These are phyloP conservation scores for Saccharomycopsis javanensis DNA, from an alignment of 805 yeast genomes.

Conservation along the genomic window DNA sequence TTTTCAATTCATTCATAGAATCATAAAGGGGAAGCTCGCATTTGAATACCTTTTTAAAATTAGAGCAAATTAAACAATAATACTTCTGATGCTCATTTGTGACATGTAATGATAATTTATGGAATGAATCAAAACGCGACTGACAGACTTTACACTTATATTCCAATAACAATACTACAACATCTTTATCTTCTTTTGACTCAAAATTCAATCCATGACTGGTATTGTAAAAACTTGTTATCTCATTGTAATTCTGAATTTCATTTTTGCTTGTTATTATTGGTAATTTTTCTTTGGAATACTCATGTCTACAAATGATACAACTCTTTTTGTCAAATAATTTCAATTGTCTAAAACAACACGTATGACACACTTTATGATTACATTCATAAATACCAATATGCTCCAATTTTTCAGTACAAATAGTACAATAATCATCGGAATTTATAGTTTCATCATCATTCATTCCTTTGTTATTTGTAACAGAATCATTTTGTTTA, in stretches of 20 bases:
- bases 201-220: slow-evolving; percentile 35
- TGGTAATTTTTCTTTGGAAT: slow-evolving; percentile 19
- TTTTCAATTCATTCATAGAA: slow-evolving; percentile 49
- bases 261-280: slow-evolving; percentile 34
- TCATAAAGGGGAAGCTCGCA: slow-evolving; percentile 52
- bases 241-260: neutral
- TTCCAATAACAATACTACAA: slow-evolving; percentile 42
- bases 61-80: slow-evolving; percentile 69
- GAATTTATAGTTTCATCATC: slow-evolving; percentile 24
- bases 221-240: slow-evolving; percentile 19
- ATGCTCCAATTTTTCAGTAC: slow-evolving; percentile 62
- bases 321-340: slow-evolving; percentile 66
- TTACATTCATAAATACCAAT: slow-evolving; percentile 75
- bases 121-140: slow-evolving; percentile 39
- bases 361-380: slow-evolving; percentile 73
- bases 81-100: slow-evolving; percentile 50
- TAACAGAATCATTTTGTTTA: neutral
- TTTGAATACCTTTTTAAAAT: slow-evolving; percentile 69
- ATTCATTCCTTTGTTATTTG: neutral
- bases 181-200: slow-evolving; percentile 35
- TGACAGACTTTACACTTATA: slow-evolving; percentile 42
- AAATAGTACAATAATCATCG: slow-evolving; percentile 58
- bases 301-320: slow-evolving; percentile 58
- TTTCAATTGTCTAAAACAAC: slow-evolving; percentile 77
- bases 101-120: slow-evolving; percentile 55